A percentile compares a stretch with the other conserved stretches of the same genome.
These are phyloP conservation scores for Calcarisporium arbuscula DNA, from an alignment of 2,329 filamentous ascomycete genomes.

Conservation along the genomic window DNA sequence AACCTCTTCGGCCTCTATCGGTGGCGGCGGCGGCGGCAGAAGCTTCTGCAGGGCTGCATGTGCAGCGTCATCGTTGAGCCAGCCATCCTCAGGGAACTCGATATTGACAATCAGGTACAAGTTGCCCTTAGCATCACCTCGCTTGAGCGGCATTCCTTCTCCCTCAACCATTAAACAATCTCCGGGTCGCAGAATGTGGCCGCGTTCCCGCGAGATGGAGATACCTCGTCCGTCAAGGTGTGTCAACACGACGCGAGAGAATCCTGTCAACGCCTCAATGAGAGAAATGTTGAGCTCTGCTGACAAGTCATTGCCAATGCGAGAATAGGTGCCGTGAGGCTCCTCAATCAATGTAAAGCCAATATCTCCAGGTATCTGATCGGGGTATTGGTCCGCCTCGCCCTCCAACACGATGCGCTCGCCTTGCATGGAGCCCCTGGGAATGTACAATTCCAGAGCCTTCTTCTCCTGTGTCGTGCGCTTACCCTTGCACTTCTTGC, in stretches of 20 bases:
- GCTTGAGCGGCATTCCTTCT: conserved; percentile 93
- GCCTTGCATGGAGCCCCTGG: conserved; percentile 76
- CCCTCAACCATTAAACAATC: conserved; percentile 80
- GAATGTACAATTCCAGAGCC: conserved; percentile 93
- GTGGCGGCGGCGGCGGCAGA: conserved; percentile 57
- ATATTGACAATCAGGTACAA: conserved; percentile 82
- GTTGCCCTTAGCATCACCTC: conserved; percentile 76
- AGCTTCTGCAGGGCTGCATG: conserved; percentile 68
- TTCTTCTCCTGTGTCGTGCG: conserved; percentile 84
- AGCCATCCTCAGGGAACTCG: conserved; percentile 81
- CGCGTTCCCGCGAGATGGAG: conserved; percentile 69
- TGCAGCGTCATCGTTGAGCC: conserved; percentile 66
- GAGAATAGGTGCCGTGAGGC: conserved; percentile 73
- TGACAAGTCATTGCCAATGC: conserved; percentile 77
- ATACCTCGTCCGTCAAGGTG: conserved; percentile 94
- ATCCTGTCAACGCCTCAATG: conserved; percentile 78
- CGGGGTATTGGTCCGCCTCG: conserved; percentile 88
- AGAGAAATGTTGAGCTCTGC: conserved; percentile 77
- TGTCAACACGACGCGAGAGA: conserved; percentile 82
- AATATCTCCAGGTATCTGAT: conserved; percentile 86
- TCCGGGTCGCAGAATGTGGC: conserved; percentile 74
- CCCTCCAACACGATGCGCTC: conserved; percentile 87
- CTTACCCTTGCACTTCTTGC: conserved; percentile 97
- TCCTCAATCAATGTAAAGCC: conserved; percentile 82
- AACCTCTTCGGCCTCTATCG: conserved; percentile 64